Base-by-base conservation (phyloP, 2,329 filamentous ascomycete species). In the Graphiopsis chlorocephala region DNA sequence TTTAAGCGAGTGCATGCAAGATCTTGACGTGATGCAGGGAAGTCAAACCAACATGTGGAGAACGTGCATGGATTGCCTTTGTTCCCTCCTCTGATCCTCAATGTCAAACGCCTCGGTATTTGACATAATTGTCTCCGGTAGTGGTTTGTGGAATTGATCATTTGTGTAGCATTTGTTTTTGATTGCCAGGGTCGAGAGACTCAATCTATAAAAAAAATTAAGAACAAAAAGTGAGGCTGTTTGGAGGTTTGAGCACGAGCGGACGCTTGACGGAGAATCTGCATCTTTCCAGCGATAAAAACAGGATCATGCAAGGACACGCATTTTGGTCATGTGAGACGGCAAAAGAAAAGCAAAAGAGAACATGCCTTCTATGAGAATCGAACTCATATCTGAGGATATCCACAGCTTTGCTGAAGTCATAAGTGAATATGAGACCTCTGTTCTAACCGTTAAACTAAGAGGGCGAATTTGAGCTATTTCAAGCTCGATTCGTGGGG, bases 361-460 rank as follows among this genome's bases (percentile, higher is more conserved):
- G 12, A 5, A 29, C 6, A 20, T 53, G 50, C 50, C 50, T 38
- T 56, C 53, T 56, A 56, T 56, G 53, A 56, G 53, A 56, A 56
- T 56, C 53, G 53, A 56, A 56, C 53, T 56, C 53, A 56, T 56
- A 56, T 56, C 53, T 56, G 53, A 56, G 53, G 53, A 56, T 56
- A 35, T 56, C 53, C 17, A 38, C 53, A 38, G 53, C 53, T 56
- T 20, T n/a, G 53, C 53, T 38, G 53, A 25, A 56, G 53, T 56
- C 53, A 56, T 56, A 56, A 38, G 53, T 23, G 28, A 53, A 29
- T 56, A 56, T 56, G 53, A 56, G 53, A 56, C 53, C 53, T 56
- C 53, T 56, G 53, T 56, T 56, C 53, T 56, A 56, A 56, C 53
- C 53, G 53, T 56, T 56, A 56, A 56, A 56, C 53, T 56, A 56